Base-by-base conservation (phyloP, 371 early-diverging fungal species). In the Racocetra persica region DNA sequence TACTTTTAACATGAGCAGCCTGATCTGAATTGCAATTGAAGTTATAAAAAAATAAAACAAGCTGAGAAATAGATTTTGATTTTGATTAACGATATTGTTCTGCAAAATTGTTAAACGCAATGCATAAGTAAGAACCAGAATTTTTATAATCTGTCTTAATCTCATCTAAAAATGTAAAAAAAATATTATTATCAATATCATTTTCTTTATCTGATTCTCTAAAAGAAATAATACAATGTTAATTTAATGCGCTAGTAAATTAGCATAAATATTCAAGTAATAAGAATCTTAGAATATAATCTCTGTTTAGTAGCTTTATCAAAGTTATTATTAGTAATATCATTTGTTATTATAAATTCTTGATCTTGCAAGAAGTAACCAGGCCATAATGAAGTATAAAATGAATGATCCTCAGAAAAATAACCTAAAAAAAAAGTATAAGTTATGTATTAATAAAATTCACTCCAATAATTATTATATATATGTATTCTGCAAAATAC, bases 141-240 rank as follows among this genome's bases (percentile, higher is more conserved):
- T 74, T 57, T 55, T 74, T 26, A 74, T 74, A 74, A 28, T 74
- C 69, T 69, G 24, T 13, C 16, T 69, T 69, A 69, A 69, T 24
- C 41, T 32, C 8, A 11, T 69, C 45, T 69, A 38, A 69, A 45
- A 69, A 69, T n/a, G 11, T 38, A 69, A 36, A 18, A 16, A 69
- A 69, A 1, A 16, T 22, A 14, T 11, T 20, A 69, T 41, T n/a
- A 45, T n/a, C 32, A 11, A 3, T 45, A 18, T 69, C 4, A 22
- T 69, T 41, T 45, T 38, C 4, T 69, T 69, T 22, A 22, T 69
- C 8, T 3, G 4, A 38, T 22, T 69, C 45, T 8, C n/a, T 69
- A 69, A 22, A 69, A 69, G 45, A 69, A 69, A n/a, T 16, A 41
- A 28, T 41, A 69, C 24, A 69, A 10, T 20, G 28, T 14, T 62